A percentile compares a stretch with the other conserved stretches of the same genome.
phyloP scores from a whole-genome alignment of 495 filamentous ascomycete genomes.

The Xylaria sp. region DNA sequence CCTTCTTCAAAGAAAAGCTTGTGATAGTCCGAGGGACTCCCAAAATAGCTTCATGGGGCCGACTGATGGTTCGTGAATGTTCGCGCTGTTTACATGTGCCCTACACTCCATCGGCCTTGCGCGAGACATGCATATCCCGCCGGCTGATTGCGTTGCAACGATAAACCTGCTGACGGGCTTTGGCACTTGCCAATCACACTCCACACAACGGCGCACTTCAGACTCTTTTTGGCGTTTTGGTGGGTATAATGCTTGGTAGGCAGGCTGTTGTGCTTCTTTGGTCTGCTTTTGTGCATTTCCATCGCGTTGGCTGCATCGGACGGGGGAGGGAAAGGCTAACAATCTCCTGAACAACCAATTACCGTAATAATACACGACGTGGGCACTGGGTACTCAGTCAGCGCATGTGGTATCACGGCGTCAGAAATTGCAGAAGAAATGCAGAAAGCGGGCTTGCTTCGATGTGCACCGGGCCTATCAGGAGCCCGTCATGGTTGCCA shows the following conservation, averaged over 20 bases:
- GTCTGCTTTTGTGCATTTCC: not conserved
- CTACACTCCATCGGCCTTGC: constrained; percentile 24
- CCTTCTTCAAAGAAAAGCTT: not conserved
- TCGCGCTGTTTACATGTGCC: constrained; percentile 16
- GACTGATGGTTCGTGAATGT: not conserved
- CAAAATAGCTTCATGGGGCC: constrained; percentile 17
- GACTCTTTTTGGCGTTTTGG: not conserved
- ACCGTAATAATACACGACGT: too few relatives aligned
- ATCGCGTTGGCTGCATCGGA: constrained; percentile 5
- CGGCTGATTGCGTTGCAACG: constrained; percentile 13
- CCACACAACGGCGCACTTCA: not conserved
- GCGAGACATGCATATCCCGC: constrained; percentile 30
- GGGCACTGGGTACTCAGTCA: not conserved
- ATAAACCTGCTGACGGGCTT: constrained; percentile 16
- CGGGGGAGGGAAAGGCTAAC: not conserved
- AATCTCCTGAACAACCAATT: not conserved
- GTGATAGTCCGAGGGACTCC: constrained; percentile 13
- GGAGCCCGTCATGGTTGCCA: not conserved
- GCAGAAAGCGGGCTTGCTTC: constrained; percentile 10
- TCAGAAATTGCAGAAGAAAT: constrained; percentile 5
- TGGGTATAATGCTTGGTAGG: constrained; percentile 2
- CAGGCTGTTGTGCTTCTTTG: constrained; percentile 13
- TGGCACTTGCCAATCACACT: constrained; percentile 16
- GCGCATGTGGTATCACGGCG: constrained; percentile 1
- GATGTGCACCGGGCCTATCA: constrained; percentile 15